Percentiles rank a stretch among this genome's conserved stretches.
phyloP scores from a whole-genome alignment of 2,329 filamentous ascomycete genomes.

The Aureobasidium sp. region DNA sequence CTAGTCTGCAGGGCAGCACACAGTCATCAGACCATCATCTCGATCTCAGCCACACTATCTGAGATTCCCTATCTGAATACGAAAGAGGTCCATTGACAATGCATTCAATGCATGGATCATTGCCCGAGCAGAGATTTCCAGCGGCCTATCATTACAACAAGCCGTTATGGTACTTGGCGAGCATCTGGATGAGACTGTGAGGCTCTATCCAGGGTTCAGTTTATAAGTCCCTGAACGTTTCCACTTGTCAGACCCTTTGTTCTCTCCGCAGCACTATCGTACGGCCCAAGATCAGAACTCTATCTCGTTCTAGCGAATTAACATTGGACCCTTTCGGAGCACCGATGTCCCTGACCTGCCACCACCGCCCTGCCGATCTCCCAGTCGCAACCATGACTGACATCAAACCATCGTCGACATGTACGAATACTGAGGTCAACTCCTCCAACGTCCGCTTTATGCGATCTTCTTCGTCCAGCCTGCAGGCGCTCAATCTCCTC shows the following conservation, averaged over 20 bases:
- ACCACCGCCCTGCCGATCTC: background rate
- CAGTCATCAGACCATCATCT: background rate
- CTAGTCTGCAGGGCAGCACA: background rate
- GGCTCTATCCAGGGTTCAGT: background rate
- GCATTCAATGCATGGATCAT: conserved; percentile 2
- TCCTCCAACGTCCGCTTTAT: conserved; percentile 10
- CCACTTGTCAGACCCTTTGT: background rate
- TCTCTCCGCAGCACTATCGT: background rate
- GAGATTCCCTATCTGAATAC: background rate
- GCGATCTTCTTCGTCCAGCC: background rate
- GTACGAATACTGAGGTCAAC: background rate
- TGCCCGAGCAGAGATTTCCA: background rate
- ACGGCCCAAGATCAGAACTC: background rate
- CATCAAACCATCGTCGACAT: background rate
- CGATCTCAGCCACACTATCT: background rate
- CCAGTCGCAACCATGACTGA: background rate
- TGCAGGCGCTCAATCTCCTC: conserved; percentile 19
- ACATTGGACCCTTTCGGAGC: background rate
- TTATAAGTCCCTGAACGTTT: background rate
- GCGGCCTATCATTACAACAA: background rate
- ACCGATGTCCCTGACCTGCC: conserved; percentile 4
- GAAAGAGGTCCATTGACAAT: background rate
- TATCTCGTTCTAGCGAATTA: background rate
- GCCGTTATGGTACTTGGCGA: background rate
- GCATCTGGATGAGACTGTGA: background rate